These are phyloP conservation scores for Fusarium sp. DNA, from an alignment of 2,329 filamentous ascomycete species.

Conservation along the genomic window DNA sequence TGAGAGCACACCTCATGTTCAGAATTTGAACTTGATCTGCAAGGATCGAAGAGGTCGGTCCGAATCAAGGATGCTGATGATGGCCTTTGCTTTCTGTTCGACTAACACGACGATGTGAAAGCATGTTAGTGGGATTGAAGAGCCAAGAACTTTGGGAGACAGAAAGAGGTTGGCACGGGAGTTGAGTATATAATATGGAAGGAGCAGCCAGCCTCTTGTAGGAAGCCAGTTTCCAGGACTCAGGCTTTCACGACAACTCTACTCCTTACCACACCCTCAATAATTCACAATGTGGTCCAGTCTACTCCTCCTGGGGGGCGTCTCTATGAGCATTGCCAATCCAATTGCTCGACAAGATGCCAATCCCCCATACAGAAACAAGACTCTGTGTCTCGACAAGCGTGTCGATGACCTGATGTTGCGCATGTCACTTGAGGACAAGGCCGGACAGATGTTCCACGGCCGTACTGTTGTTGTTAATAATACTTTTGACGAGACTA, in stretches of 20 bases:
- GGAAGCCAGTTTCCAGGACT: slow-evolving; percentile 4
- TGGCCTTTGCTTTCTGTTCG: slow-evolving; percentile 11
- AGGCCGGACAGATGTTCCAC: slow-evolving; percentile 63
- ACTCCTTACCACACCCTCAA: background rate
- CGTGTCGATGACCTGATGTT: slow-evolving; percentile 60
- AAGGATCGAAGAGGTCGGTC: slow-evolving; percentile 25
- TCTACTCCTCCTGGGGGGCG: slow-evolving; percentile 28
- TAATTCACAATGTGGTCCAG: slow-evolving; percentile 32
- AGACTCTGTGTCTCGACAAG: slow-evolving; percentile 56
- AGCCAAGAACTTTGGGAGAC: slow-evolving; percentile 5
- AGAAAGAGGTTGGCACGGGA: background rate
- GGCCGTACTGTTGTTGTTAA: slow-evolving; percentile 29
- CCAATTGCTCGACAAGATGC: slow-evolving; percentile 30
- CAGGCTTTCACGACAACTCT: background rate
- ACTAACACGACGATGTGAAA: slow-evolving; percentile 11
- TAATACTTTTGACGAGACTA: slow-evolving; percentile 38
- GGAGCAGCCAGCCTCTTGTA: background rate
- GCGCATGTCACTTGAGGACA: slow-evolving; percentile 63
- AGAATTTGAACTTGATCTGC: slow-evolving; percentile 8
- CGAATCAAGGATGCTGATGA: slow-evolving; percentile 20
- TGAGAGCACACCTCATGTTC: background rate
- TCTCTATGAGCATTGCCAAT: slow-evolving; percentile 30
- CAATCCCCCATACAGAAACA: slow-evolving; percentile 33
- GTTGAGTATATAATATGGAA: slow-evolving; percentile 18
- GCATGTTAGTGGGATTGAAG: background rate